Evolutionary conservation across 2,329 filamentous ascomycete species (phyloP).

Genomic region (Aspergillus flavus): DNA sequence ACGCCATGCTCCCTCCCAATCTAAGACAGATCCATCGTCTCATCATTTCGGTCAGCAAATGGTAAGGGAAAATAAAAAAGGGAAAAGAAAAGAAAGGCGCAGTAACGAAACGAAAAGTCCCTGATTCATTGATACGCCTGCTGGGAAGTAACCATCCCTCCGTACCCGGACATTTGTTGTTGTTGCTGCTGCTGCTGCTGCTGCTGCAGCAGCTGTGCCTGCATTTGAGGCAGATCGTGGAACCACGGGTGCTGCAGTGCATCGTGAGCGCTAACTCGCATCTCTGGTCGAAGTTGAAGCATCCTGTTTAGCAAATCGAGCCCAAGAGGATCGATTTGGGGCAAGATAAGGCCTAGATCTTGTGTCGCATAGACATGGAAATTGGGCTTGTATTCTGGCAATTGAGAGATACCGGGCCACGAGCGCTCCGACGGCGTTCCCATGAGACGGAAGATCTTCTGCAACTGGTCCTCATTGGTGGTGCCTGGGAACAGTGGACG

Average conservation of each 20-base stretch:
- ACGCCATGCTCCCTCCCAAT: slow-evolving; percentile 33
- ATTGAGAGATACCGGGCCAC: slow-evolving; percentile 92
- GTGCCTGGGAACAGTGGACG: slow-evolving; percentile 94
- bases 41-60: slow-evolving; percentile 25
- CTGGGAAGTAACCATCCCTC: slow-evolving; percentile 41
- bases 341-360: slow-evolving; percentile 81
- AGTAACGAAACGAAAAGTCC: neutral
- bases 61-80: slow-evolving; percentile 3
- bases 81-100: neutral
- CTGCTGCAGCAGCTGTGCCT: slow-evolving; percentile 51
- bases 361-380: slow-evolving; percentile 95
- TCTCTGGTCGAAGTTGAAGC: slow-evolving; percentile 89
- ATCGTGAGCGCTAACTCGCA: slow-evolving; percentile 83
- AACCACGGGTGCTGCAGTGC: slow-evolving; percentile 94
- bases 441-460: slow-evolving; percentile 98
- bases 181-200: slow-evolving; percentile 43
- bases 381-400: slow-evolving; percentile 96
- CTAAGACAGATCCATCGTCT: slow-evolving; percentile 32
- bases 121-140: slow-evolving; percentile 32
- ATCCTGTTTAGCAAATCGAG: slow-evolving; percentile 87
- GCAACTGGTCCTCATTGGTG: slow-evolving; percentile 95
- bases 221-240: slow-evolving; percentile 61
- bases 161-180: slow-evolving; percentile 42
- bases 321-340: slow-evolving; percentile 83
- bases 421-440: slow-evolving; percentile 93